Percentiles rank a stretch among this genome's conserved stretches.
Conservation (phyloP, 1,284 basidiomycete species). For the Porphyrellus sp. region DNA sequence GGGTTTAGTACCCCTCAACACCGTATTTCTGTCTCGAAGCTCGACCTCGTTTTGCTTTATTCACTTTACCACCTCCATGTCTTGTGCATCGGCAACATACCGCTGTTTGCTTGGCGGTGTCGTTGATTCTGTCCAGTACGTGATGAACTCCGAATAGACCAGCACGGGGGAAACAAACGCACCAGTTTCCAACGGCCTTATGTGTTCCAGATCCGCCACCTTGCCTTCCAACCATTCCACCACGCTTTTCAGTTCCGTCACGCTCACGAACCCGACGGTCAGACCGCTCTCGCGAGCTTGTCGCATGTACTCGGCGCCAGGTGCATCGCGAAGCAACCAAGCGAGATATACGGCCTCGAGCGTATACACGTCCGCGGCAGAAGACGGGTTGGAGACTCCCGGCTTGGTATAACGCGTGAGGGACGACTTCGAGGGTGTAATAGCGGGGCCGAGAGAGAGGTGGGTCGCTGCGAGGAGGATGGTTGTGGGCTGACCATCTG, state of each 20-base stretch:
- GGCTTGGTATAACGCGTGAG: constrained; percentile 74
- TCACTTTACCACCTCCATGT: constrained; percentile 81
- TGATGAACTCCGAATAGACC: neutral
- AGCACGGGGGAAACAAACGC: constrained; percentile 26
- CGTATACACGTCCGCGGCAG: constrained; percentile 66
- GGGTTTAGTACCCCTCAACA: constrained; percentile 72
- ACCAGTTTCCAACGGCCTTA: constrained; percentile 54
- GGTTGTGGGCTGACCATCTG: constrained; percentile 42
- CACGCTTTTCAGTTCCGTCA: constrained; percentile 80
- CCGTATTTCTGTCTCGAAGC: constrained; percentile 71
- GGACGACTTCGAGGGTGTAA: constrained; percentile 62
- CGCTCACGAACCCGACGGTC: constrained; percentile 73
- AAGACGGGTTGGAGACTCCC: constrained; percentile 37
- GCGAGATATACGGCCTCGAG: constrained; percentile 80
- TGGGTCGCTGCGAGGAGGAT: constrained; percentile 60
- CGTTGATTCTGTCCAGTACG: constrained; percentile 39
- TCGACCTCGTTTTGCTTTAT: constrained; percentile 74
- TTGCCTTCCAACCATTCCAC: constrained; percentile 82
- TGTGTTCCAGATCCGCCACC: constrained; percentile 50
- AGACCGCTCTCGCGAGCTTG: constrained; percentile 74
- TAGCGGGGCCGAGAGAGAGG: constrained; percentile 55
- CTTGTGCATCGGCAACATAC: constrained; percentile 75
- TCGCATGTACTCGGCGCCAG: constrained; percentile 83
- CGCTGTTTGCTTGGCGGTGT: constrained; percentile 71
- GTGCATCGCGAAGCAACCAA: constrained; percentile 70